These are phyloP conservation scores for Ananas comosus DNA, from an alignment of 176 grass and related monocot species.

Conservation along the genomic window DNA sequence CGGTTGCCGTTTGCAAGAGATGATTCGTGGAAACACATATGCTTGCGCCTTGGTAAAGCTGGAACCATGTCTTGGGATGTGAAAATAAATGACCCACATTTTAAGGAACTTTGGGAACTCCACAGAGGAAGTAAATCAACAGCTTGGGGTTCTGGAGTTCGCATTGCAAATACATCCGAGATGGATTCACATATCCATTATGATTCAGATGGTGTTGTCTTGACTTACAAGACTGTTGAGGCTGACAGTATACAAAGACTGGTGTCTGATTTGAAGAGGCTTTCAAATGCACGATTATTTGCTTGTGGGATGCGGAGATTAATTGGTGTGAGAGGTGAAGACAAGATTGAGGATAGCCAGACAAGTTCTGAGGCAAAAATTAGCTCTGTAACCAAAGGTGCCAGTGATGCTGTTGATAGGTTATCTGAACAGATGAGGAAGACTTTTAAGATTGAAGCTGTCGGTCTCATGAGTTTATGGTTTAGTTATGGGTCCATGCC, in stretches of 20 bases:
- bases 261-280: conserved; percentile 66
- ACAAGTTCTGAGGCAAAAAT: conserved; percentile 32
- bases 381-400: conserved; percentile 29
- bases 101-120: conserved; percentile 85
- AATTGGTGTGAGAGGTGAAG: conserved; percentile 60
- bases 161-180: conserved; percentile 85
- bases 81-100: conserved; percentile 85
- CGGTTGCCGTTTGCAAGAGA: conserved; percentile 72
- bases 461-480: conserved; percentile 95
- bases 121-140: conserved; percentile 57
- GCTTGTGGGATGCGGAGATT: conserved; percentile 73
- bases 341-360: conserved; percentile 48
- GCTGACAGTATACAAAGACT: conserved; percentile 68
- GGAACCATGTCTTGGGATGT: conserved; percentile 99
- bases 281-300: conserved; percentile 82
- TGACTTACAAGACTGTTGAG: conserved; percentile 77
- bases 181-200: conserved; percentile 91
- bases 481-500: conserved; percentile 90
- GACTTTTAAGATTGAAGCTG: conserved; percentile 92
- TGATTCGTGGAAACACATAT: conserved; percentile 97
- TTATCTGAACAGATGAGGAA: conserved; percentile 88
- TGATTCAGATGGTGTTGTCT: conserved; percentile 72
- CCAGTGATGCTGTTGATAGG: conserved; percentile 49
- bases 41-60: conserved; percentile 78
- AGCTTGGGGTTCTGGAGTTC: conserved; percentile 67